phyloP scores from a whole-genome alignment of 768 basidiomycete genomes.

The Mycena sanguinolenta region DNA sequence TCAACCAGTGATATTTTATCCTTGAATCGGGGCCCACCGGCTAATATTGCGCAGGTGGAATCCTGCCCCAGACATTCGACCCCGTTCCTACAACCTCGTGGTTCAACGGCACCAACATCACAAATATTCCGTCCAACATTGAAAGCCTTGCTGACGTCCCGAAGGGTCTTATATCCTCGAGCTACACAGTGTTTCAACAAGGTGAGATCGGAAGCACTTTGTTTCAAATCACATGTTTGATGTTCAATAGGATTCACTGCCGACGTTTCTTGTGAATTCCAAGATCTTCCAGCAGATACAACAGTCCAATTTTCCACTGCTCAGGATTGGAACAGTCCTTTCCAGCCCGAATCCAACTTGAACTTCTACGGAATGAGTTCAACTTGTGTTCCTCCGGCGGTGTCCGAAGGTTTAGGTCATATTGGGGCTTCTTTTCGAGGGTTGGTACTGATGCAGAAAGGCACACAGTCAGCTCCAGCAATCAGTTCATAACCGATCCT shows the following conservation, averaged over 20 bases:
- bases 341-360: too few species aligned
- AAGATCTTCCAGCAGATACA: neutral
- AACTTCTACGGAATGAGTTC: neutral
- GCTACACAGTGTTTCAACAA: neutral
- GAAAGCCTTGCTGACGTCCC: neutral
- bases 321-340: neutral
- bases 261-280: neutral
- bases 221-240: neutral
- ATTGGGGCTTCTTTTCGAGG: neutral
- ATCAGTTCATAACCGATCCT: neutral
- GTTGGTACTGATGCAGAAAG: neutral
- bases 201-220: neutral
- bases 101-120: neutral
- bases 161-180: neutral
- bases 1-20: neutral
- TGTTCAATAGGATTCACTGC: conserved; percentile 5
- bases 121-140: neutral
- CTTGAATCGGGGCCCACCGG: neutral
- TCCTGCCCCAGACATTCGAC: neutral
- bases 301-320: too few species aligned
- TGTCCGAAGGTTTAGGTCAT: neutral
- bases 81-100: neutral
- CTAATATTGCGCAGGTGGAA: neutral
- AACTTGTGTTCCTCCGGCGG: neutral
- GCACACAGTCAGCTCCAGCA: too few species aligned